Evolutionary conservation across 306 rosid genomes (phyloP).

Genomic region (Aeschynomene evenia): DNA sequence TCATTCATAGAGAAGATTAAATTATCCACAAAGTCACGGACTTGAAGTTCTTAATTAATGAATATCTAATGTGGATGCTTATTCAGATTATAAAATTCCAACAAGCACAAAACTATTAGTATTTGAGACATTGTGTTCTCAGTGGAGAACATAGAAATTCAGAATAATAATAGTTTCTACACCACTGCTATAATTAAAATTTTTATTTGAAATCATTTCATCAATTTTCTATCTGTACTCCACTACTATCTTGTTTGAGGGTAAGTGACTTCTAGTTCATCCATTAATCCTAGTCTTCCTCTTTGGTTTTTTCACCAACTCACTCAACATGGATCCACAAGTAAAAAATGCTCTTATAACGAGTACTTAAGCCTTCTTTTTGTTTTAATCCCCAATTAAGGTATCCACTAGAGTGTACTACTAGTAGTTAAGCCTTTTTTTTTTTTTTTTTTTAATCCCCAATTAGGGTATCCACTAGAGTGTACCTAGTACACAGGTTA

Average conservation of each 20-base stretch:
- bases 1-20: background rate
- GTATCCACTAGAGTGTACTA: too few relatives aligned
- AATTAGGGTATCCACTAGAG: too few relatives aligned
- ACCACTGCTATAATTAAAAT: background rate
- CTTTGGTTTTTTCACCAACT: background rate
- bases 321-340: background rate
- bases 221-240: background rate
- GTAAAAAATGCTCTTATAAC: background rate
- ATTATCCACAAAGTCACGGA: background rate
- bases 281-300: background rate
- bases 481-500: too few relatives aligned
- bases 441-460: too few relatives aligned
- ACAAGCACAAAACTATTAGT: slow-evolving; percentile 2
- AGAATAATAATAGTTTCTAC: background rate
- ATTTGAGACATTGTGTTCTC: background rate
- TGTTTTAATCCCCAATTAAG: too few relatives aligned
- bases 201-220: background rate
- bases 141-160: background rate
- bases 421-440: too few relatives aligned
- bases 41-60: background rate
- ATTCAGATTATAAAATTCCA: background rate
- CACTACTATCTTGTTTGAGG: background rate
- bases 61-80: slow-evolving; percentile 6
- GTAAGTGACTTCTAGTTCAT: background rate
- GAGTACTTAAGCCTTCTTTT: background rate